Conservation (phyloP, 768 basidiomycete genomes). For the Podaxis pistillaris region DNA sequence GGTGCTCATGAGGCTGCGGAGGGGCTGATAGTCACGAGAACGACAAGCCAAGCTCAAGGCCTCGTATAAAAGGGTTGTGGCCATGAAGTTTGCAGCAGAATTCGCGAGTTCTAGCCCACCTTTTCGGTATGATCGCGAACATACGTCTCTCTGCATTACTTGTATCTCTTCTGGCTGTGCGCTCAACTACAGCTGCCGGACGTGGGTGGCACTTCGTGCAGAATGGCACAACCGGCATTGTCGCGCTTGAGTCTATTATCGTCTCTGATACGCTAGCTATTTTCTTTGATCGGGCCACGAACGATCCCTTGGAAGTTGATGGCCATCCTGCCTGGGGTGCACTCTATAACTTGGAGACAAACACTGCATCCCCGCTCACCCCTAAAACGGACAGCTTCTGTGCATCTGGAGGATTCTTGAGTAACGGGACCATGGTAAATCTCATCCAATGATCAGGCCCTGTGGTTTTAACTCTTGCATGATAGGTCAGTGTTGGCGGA, state of each 20-base stretch:
- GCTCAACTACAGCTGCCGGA: constrained; percentile 8
- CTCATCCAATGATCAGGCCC: constrained; percentile 2
- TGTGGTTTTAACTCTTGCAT: not conserved
- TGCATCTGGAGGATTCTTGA: constrained; percentile 39
- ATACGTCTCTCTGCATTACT: not conserved
- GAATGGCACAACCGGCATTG: constrained; percentile 27
- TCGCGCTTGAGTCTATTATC: constrained; percentile 28
- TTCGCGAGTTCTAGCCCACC: not conserved
- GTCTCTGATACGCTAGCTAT: constrained; percentile 29
- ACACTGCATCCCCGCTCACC: constrained; percentile 32
- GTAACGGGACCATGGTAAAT: constrained; percentile 39
- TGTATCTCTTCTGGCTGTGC: not conserved
- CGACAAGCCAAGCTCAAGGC: not conserved
- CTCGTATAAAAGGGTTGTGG: not conserved
- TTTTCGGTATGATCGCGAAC: not conserved
- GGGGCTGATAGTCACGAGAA: not conserved
- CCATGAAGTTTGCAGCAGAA: not conserved
- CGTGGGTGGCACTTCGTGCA: constrained; percentile 27
- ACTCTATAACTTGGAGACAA: constrained; percentile 40
- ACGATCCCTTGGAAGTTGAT: constrained; percentile 40
- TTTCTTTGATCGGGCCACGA: constrained; percentile 28
- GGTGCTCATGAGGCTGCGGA: not conserved
- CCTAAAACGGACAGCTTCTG: constrained; percentile 43
- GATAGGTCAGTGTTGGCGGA: constrained; percentile 30
- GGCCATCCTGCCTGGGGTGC: constrained; percentile 46